Percentiles rank a stretch among this genome's conserved stretches.
Conservation (phyloP, 2,329 filamentous ascomycete genomes). For the Ophiostoma sp. region DNA sequence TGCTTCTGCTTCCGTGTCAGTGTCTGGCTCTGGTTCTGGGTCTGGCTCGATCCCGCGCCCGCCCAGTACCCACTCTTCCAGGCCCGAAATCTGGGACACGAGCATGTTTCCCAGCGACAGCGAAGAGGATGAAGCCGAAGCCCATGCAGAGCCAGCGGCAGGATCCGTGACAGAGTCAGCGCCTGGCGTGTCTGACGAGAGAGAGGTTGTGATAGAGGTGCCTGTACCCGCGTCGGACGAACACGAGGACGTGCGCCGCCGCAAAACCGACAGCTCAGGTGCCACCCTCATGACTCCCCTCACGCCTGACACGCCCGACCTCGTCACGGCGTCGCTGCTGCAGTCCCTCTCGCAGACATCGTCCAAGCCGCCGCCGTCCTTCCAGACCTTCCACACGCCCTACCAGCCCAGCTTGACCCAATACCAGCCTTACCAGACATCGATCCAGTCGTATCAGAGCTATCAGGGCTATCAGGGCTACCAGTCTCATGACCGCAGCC, state of each 20-base stretch:
- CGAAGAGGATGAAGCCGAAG: slow-evolving; percentile 8
- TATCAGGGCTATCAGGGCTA: neutral
- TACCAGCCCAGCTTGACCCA: neutral
- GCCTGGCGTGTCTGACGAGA: neutral
- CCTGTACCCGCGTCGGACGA: neutral
- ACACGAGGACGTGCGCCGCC: neutral
- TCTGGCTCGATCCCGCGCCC: neutral
- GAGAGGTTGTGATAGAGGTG: neutral
- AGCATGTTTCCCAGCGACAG: slow-evolving; percentile 24
- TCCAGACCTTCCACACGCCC: neutral
- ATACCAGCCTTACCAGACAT: slow-evolving; percentile 5
- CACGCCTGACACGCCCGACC: slow-evolving; percentile 16
- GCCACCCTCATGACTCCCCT: neutral
- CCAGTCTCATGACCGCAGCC: neutral
- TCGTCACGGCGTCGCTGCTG: slow-evolving; percentile 17
- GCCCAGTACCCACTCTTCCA: neutral
- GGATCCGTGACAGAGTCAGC: neutral
- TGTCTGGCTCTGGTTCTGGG: neutral
- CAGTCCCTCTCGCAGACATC: slow-evolving; percentile 20
- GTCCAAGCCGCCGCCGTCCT: slow-evolving; percentile 15
- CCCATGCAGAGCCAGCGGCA: neutral
- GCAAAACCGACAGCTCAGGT: neutral
- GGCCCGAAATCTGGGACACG: slow-evolving; percentile 23
- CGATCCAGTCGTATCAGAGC: neutral
- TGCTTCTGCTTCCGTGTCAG: neutral